Base-by-base conservation (phyloP, 805 yeast genomes). In the Lipomyces yamanashiensis region DNA sequence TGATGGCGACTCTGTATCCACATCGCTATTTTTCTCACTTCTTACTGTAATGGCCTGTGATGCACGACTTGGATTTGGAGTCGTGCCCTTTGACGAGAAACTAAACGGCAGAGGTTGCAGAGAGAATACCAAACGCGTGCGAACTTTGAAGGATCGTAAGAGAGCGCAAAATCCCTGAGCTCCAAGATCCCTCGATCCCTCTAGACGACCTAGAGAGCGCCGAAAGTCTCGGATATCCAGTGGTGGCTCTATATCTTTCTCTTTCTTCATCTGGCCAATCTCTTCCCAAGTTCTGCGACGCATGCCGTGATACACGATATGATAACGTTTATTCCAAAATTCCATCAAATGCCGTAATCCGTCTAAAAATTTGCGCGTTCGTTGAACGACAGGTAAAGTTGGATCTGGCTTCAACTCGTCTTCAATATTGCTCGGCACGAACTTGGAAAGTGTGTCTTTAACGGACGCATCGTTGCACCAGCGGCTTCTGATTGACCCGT, bases 81-180 rank as follows among this genome's bases (percentile, higher is more conserved):
- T 7, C 2, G 37, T 9, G 12, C 52, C 44, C 23, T 34, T 56
- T 21, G 41, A 21, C 15, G 69, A 63, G 8, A 74, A 67, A 0
- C 92, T 87, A 68, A 86, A 89, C 73, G 95, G 97, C 0, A 97
- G 92, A 0, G 97, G 95, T 73, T 95, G 99, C 39, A 92, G 72
- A 0, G 97, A 92, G 70, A 87, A 87, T 0, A 92, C 86, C 34
- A 95, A 76, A 51, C 99, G 79, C 0, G 93, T 86, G 48, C 85
- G 82, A 12, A 95, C 77, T 0, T 88, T 89, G 12, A 89, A 75
- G 1, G 95, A 80, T 67, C 98, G 77, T 50, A 91, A 74, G 0
- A 93, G 71, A 0, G 89, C 85, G 15, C 91, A 90, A 77, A 90
- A 92, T 0, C 97, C 98, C 71, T 90, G 97, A 0, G 95, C 92